A percentile compares a stretch with the other conserved stretches of the same genome.
Evolutionary conservation across 2,329 filamentous ascomycete genomes (phyloP).

Genomic region (Penicillium palitans): DNA sequence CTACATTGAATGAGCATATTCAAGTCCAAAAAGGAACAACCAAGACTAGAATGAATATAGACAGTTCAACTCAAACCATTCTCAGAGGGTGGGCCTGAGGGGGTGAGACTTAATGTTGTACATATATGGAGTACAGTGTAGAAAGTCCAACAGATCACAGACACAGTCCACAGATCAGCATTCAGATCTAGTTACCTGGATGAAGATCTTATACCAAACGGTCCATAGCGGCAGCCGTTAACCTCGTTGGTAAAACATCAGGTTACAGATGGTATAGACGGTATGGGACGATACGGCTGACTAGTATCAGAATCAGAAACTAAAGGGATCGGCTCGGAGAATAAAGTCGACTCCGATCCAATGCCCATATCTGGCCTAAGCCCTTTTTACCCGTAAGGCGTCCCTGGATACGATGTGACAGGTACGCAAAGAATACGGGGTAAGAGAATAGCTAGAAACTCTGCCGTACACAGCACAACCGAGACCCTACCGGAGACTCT

Average conservation of each 20-base stretch:
- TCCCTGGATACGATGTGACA: neutral
- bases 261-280: conserved; percentile 9
- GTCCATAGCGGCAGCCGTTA: conserved; percentile 7
- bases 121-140: neutral
- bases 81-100: neutral
- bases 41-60: neutral
- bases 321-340: conserved; percentile 16
- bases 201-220: conserved; percentile 11
- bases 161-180: conserved; percentile 8
- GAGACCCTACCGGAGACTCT: neutral
- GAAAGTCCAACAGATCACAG: conserved; percentile 5
- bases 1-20: neutral
- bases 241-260: conserved; percentile 8
- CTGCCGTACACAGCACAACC: conserved; percentile 8
- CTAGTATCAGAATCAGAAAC: conserved; percentile 7
- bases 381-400: conserved; percentile 3
- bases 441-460: neutral
- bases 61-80: neutral
- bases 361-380: conserved; percentile 11
- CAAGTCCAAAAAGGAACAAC: neutral
- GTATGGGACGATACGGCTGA: neutral
- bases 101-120: neutral
- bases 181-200: conserved; percentile 8
- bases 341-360: conserved; percentile 16
- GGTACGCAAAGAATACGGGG: conserved; percentile 10